Conservation (phyloP, 345 rosid species). For the Pugionium cornutum region DNA sequence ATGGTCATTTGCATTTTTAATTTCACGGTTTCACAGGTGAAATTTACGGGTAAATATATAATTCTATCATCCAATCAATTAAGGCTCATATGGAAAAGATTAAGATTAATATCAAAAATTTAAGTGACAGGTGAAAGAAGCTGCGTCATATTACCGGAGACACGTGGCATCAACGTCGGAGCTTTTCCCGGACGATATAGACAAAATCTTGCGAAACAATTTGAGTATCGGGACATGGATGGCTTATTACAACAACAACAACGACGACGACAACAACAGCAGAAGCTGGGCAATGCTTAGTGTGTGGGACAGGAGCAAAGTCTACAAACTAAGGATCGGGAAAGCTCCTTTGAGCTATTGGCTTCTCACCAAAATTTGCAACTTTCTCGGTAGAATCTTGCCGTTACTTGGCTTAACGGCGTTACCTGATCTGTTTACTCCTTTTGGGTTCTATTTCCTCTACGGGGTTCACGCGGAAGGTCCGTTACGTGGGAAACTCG, state of each 20-base stretch:
- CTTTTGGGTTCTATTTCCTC: slow-evolving; percentile 78
- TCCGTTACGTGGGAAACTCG: slow-evolving; percentile 49
- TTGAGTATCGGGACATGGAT: slow-evolving; percentile 84
- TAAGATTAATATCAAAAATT: no score
- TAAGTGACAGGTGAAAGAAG: slow-evolving; percentile 47
- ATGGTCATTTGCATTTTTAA: no score
- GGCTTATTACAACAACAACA: slow-evolving; percentile 48
- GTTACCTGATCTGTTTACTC: slow-evolving; percentile 57
- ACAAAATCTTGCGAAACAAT: slow-evolving; percentile 54
- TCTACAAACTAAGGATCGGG: slow-evolving; percentile 64
- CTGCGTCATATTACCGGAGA: slow-evolving; percentile 51
- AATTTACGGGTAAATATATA: no score
- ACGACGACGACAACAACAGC: slow-evolving; percentile 10
- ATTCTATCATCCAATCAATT: no score
- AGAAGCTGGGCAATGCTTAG: slow-evolving; percentile 78
- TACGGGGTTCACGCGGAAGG: slow-evolving; percentile 74
- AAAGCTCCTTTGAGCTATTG: slow-evolving; percentile 60
- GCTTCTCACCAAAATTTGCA: slow-evolving; percentile 52
- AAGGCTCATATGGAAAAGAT: no score
- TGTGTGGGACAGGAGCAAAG: slow-evolving; percentile 75
- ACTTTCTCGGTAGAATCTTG: slow-evolving; percentile 45
- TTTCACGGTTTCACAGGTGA: no score
- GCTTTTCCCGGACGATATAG: slow-evolving; percentile 72
- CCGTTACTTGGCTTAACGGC: slow-evolving; percentile 39
- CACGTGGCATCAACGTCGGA: slow-evolving; percentile 53